These are phyloP conservation scores for Coemansia sp. DNA, from an alignment of 192 early-diverging fungal species.

Conservation along the genomic window DNA sequence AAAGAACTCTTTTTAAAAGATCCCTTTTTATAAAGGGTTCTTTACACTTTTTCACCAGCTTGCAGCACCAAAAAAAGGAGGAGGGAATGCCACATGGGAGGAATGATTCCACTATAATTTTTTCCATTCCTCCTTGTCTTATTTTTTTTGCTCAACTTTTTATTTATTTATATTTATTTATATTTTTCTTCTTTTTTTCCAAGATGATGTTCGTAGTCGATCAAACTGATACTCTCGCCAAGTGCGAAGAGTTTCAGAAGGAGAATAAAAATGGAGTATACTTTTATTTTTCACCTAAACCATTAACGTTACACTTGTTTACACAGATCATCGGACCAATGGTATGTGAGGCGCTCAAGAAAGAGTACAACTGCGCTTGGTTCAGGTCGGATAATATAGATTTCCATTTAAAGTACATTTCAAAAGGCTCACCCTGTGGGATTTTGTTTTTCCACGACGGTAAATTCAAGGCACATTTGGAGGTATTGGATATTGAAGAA, in stretches of 20 bases:
- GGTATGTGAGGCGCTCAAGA: neutral
- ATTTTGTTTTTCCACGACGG: neutral
- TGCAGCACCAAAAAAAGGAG: neutral
- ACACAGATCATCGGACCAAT: neutral
- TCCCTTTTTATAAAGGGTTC: no score
- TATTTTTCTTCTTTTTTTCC: neutral
- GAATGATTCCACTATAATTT: neutral
- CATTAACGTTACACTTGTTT: neutral
- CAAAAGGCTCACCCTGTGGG: neutral
- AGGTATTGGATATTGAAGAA: neutral
- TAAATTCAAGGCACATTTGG: conserved; percentile 1
- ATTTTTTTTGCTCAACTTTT: neutral
- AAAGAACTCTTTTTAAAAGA: no score
- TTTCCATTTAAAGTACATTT: neutral
- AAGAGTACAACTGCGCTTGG: neutral
- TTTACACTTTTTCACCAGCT: no score
- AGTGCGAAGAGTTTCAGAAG: neutral
- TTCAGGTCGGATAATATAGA: neutral
- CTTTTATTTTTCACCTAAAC: neutral
- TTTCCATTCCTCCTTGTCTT: neutral
- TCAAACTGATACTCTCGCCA: neutral
- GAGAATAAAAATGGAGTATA: neutral
- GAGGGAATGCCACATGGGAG: neutral
- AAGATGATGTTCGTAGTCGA: neutral
- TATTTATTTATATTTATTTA: neutral